Base-by-base conservation (phyloP, 1,284 basidiomycete genomes). In the Boletellus dicymbophilus region DNA sequence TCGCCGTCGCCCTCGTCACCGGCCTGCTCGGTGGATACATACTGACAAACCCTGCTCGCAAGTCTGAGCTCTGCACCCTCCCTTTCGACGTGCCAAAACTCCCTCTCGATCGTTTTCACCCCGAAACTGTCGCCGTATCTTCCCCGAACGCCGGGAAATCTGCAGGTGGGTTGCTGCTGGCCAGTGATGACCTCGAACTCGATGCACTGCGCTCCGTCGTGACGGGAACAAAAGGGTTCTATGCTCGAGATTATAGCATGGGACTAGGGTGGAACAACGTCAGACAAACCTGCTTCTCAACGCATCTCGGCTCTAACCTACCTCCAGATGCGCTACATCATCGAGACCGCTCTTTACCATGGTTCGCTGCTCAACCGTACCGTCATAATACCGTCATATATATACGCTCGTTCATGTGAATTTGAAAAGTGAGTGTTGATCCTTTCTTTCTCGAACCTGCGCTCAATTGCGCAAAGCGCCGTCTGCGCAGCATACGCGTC, bases 341-440 rank as follows among this genome's bases (percentile, higher is more conserved):
- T 75, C 46, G 74, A 75, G 48, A 63, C 73, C 5, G 65, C 73
- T 6, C 49, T 77, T 16, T 37, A 69, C 25, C 72, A 76, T 18
- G 73, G 71, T 22, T 55, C 56, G 21, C 56, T 76, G 12, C 58
- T 73, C 21, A 68, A 68, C 37, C 67, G 73, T 31, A 73, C 71
- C 1, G 65, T 69, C 22, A 55, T 75, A 33, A 50, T 77, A 41
- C 73, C 73, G 6, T 66, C 71, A 5, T 66, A 61, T 41, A 63
- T 75, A 28, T 75, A 75, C 42, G 74, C 75, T 7, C 64, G 73
- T 37, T 60, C 66, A 11, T 75, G 73, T 49, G 73, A 72, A 51
- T 72, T 60, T 27, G 62, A 69, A 40, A 67, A 55, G 66, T 67
- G 52, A 48, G 70, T 52, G 12, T 6, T 12, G 1, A 8, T 22